phyloP scores from a whole-genome alignment of 768 basidiomycete genomes.

The Termitomyces titanicus region DNA sequence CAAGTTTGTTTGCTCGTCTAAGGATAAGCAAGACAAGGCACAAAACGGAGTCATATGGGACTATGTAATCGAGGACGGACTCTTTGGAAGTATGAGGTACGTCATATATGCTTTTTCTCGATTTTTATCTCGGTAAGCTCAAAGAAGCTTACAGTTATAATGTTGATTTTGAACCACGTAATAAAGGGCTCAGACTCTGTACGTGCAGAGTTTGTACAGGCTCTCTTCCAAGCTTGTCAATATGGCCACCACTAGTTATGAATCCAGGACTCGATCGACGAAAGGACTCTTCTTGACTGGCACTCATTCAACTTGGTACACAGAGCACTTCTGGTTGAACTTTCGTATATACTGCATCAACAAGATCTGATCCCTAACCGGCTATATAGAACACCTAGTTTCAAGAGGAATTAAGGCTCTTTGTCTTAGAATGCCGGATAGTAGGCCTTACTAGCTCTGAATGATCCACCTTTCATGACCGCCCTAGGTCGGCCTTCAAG shows the following conservation, averaged over 20 bases:
- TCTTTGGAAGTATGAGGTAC: too few relatives aligned
- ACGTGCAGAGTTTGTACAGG: too few relatives aligned
- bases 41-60: too few relatives aligned
- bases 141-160: background rate
- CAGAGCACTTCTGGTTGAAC: too few relatives aligned
- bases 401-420: background rate
- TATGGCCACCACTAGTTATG: background rate
- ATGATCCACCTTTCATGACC: background rate
- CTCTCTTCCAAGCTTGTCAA: background rate
- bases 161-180: background rate
- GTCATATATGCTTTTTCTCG: too few relatives aligned
- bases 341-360: background rate
- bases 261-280: background rate
- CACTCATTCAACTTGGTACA: too few relatives aligned
- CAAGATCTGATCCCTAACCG: background rate
- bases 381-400: background rate
- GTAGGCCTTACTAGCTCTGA: background rate
- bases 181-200: background rate
- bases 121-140: background rate
- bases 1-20: too few relatives aligned
- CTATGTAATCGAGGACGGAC: too few relatives aligned
- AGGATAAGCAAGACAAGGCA: too few relatives aligned
- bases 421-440: background rate
- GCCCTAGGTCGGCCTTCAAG: too few relatives aligned
- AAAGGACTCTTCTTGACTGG: background rate